phyloP scores from a whole-genome alignment of 495 filamentous ascomycete genomes.

The Talaromyces liani region DNA sequence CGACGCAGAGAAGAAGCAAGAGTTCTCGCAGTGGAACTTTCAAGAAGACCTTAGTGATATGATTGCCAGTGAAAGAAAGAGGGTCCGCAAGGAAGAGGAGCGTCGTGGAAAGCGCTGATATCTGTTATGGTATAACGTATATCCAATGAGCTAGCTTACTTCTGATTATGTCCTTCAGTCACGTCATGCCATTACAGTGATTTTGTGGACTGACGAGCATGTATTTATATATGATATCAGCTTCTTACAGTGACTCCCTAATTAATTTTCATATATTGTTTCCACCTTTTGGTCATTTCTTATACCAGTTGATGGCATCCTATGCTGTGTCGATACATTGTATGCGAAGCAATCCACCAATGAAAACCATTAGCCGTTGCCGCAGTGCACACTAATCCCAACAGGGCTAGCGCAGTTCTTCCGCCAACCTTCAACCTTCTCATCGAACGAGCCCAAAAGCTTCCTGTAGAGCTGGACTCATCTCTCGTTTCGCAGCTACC shows the following conservation, averaged over 20 bases:
- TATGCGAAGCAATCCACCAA: no score
- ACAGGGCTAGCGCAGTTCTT: background rate
- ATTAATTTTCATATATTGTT: background rate
- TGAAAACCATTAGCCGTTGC: no score
- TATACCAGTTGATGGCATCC: background rate
- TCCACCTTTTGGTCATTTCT: background rate
- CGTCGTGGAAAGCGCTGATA: constrained; percentile 44
- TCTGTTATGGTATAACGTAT: background rate
- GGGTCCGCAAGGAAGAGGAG: constrained; percentile 80
- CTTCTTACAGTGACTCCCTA: background rate
- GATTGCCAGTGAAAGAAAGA: constrained; percentile 92
- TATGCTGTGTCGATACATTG: no score
- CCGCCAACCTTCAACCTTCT: no score
- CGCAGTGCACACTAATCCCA: background rate
- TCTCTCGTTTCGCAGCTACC: background rate
- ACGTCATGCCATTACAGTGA: background rate
- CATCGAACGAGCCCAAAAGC: no score
- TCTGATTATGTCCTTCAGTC: background rate
- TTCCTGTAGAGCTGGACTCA: background rate
- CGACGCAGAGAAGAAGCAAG: constrained; percentile 66
- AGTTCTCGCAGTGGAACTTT: constrained; percentile 66
- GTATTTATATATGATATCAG: background rate
- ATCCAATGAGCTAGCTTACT: background rate
- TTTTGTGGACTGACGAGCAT: background rate
- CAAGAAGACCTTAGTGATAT: constrained; percentile 94